Evolutionary conservation across 192 early-diverging fungal species (phyloP), one percentile per base, ranked within the genome.

Genomic region (Backusella tuberculispora): DNA sequence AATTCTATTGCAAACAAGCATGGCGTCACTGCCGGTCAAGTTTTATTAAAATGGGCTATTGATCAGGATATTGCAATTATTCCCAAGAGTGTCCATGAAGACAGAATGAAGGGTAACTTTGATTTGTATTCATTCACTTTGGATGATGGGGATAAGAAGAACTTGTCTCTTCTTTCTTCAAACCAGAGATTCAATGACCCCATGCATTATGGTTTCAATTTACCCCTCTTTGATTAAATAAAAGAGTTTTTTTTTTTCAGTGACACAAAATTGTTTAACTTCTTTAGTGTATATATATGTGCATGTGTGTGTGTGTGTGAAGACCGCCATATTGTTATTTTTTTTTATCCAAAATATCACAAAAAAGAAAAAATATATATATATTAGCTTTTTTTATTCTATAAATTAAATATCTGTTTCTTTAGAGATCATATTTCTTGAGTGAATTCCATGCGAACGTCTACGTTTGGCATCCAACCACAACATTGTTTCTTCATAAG

Each of bases 401-500:
- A 56, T 24, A 56, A 24, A 9, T 56, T 14, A 56, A 56, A 56
- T 24, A 8, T 56, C 53, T 13, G 53, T 56, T 56, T 56, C 53
- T 56, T 21, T n/a, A 12, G 53, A 56, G 10, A 56, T 56, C 19
- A 24, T 56, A 56, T 56, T 56, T 56, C 53, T 24, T 10, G 53
- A n/a, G 10, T 56, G 53, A 56, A 56, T 56, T 21, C 53, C 53
- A 24, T 56, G 53, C 10, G 53, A 12, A 12, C 53, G 53, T 56
- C 53, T 56, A 17, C 53, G 53, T 21, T 56, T 56, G 9, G 53
- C 53, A 56, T 95, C 94, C 5, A 95, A 63, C 53, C 89, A 95
- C 68, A 89, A 80, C 88, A 95, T 92, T 73, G 84, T 86, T 63
- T 98, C 95, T 63, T 87, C 90, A 76, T 98, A 98, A 6, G 90